Percentiles rank a stretch among this genome's conserved stretches.
Evolutionary conservation across 169 alveolate genomes (phyloP).

Genomic region (Cryptosporidium sp.): DNA sequence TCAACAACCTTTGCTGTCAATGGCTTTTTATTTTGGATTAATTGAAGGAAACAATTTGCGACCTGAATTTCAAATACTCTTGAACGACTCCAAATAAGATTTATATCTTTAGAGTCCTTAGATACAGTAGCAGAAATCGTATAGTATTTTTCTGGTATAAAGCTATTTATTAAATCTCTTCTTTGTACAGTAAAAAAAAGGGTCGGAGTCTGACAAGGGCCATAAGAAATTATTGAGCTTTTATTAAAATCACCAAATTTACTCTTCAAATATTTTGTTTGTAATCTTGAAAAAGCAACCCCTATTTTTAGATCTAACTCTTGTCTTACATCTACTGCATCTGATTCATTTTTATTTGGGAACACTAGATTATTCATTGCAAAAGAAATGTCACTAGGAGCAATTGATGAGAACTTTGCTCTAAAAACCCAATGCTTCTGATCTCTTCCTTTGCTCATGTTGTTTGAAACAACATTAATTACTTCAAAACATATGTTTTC

Average conservation of each 20-base stretch:
- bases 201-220: slow-evolving; percentile 99
- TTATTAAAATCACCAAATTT: slow-evolving; percentile 89
- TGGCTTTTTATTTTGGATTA: slow-evolving; percentile 26
- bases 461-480: slow-evolving; percentile 81
- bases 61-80: slow-evolving; percentile 84
- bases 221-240: slow-evolving; percentile 90
- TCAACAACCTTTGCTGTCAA: slow-evolving; percentile 78
- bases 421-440: slow-evolving; percentile 84
- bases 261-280: slow-evolving; percentile 84
- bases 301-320: slow-evolving; percentile 95
- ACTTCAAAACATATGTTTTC: slow-evolving; percentile 99
- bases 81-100: slow-evolving; percentile 83
- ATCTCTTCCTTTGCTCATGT: slow-evolving; percentile 79
- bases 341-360: slow-evolving; percentile 94
- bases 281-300: slow-evolving; percentile 84
- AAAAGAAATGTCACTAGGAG: slow-evolving; percentile 90
- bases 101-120: slow-evolving; percentile 72
- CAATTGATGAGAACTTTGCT: slow-evolving; percentile 98
- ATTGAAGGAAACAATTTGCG: slow-evolving; percentile 38
- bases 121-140: slow-evolving; percentile 76
- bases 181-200: slow-evolving; percentile 95
- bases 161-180: slow-evolving; percentile 91
- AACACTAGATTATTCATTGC: slow-evolving; percentile 90
- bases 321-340: slow-evolving; percentile 97
- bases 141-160: slow-evolving; percentile 91